Evolutionary conservation across 2,329 filamentous ascomycete genomes (phyloP), one percentile per base, ranked within the genome.

Genomic region (Didymosphaeria variabile): DNA sequence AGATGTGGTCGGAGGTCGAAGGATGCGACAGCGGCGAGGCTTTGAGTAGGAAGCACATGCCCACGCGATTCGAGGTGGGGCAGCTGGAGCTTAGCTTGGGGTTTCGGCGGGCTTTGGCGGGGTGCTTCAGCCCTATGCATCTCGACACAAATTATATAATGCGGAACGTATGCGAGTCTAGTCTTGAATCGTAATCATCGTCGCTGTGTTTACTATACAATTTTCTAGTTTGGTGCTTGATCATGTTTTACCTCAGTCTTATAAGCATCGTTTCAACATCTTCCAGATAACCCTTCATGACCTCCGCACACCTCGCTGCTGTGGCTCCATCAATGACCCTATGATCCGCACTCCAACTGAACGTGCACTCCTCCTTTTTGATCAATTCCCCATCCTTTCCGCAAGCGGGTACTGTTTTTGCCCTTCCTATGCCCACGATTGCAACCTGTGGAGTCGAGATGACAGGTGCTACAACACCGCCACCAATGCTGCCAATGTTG

Each of bases 281-380:
- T 81, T 98, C 94, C 42, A 98, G 86, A 68, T 91, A 88, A 55
- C 84, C 83, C 69, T 89, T 88, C 23, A 98, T 91, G 64, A 90
- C 86, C 71, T 94, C 93, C 13, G 93, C 93, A 77, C 94, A 94
- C 67, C 94, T 86, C 21, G 95, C 95, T 87, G 97, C 93, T 62
- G 94, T 97, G 50, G 94, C 94, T 1, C 95, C 95, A 79, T 99
- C 95, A 50, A 98, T 89, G 57, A 98, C 91, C 21, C 95, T 85
- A 79, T 99, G 95, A 79, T 98, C 94, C 6, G 94, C 94, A 77
- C 92, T 94, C 94, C 94, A 98, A 80, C 94, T 98, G 70, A 98
- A 93, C 74, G 96, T 93, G 76, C 90, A 90, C 63, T 96, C 86
- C 72, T 96, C 90, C 77, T 88, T 91, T 79, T 87, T 88, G 13